Percentiles rank a stretch among this genome's conserved stretches.
Conservation (phyloP, 805 yeast genomes). For the Cyberlindnera euphorbiae region DNA sequence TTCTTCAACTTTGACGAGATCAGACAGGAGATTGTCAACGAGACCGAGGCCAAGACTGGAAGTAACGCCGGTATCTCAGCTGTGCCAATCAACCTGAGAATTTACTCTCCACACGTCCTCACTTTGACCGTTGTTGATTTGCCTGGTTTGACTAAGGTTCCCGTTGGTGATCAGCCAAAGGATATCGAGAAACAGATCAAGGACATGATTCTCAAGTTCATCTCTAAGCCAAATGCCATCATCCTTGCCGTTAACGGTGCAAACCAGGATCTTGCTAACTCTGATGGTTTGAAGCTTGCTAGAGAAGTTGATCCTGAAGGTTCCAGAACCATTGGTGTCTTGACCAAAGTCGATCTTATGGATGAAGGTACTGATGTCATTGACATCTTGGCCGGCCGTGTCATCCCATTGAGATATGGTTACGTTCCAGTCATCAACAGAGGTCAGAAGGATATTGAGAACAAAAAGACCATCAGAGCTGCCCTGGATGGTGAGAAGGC, state of each 20-base stretch:
- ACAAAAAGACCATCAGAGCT: slow-evolving; percentile 77
- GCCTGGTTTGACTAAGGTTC: slow-evolving; percentile 97
- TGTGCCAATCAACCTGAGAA: slow-evolving; percentile 87
- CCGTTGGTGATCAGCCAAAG: slow-evolving; percentile 98
- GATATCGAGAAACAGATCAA: slow-evolving; percentile 94
- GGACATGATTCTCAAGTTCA: slow-evolving; percentile 88
- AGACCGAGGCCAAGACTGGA: slow-evolving; percentile 81
- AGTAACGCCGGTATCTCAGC: slow-evolving; percentile 86
- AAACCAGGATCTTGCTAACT: slow-evolving; percentile 93
- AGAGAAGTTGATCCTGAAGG: slow-evolving; percentile 99
- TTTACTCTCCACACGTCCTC: slow-evolving; percentile 89
- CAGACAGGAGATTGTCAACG: slow-evolving; percentile 84
- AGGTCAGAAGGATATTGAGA: slow-evolving; percentile 94
- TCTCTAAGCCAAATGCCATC: slow-evolving; percentile 93
- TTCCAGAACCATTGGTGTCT: slow-evolving; percentile 89
- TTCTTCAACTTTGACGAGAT: slow-evolving; percentile 86
- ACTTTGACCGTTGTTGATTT: slow-evolving; percentile 93
- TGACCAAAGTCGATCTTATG: slow-evolving; percentile 95
- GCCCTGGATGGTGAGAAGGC: slow-evolving; percentile 78
- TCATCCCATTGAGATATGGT: slow-evolving; percentile 91
- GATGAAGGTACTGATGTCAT: slow-evolving; percentile 97
- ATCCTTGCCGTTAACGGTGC: slow-evolving; percentile 94
- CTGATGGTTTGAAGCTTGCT: slow-evolving; percentile 93
- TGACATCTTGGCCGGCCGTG: slow-evolving; percentile 92
- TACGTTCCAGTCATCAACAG: slow-evolving; percentile 96